Evolutionary conservation across 768 basidiomycete species (phyloP), one percentile per base, ranked within the genome.

Genomic region (Podaxis sp.): DNA sequence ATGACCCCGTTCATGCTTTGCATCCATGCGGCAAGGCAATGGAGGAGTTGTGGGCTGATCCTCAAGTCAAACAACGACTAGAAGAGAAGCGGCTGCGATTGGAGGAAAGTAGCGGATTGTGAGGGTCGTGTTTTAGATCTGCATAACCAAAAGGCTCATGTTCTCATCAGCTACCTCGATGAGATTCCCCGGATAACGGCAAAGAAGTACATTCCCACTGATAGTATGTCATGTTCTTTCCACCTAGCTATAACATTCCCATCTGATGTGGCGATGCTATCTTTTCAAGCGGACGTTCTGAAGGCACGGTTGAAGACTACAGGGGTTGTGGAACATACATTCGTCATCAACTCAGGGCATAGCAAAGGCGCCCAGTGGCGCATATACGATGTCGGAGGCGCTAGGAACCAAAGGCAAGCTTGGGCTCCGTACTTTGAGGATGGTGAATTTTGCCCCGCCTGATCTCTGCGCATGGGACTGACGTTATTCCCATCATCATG

Each of bases 361-460:
- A 82, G 81, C 65, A 79, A 80, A 63, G 85, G 82, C 12, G 80
- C 85, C 2, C 82, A 87, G 67, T 94, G 92, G 92, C 87, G 85
- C 64, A 87, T 94, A 55, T 93, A 92, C 72, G 92, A 94, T 70
- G 92, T 94, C 15, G 92, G 92, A 59, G 92, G 91, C 22, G 82
- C 91, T 33, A 82, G 87, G 62, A 88, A 87, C 70, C 91, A 93
- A 73, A 85, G 93, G 58, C 87, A 90, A 64, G 90, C 91, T 1
- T 94, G 92, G 92, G 90, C 90, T 12, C 91, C 93, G 4, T 94
- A 92, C 74, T 94, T 94, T 65, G 89, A 93, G 67, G 88, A 92
- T 71, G 89, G 91, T 91, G 66, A 68, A 82, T 76, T 36, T 63
- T 63, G 38, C 40, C 47, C n/a, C 47, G 25, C 56, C 22, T 40